These are phyloP conservation scores for Stygiomarasmius scandens DNA, from an alignment of 1,284 basidiomycete species.

Conservation along the genomic window DNA sequence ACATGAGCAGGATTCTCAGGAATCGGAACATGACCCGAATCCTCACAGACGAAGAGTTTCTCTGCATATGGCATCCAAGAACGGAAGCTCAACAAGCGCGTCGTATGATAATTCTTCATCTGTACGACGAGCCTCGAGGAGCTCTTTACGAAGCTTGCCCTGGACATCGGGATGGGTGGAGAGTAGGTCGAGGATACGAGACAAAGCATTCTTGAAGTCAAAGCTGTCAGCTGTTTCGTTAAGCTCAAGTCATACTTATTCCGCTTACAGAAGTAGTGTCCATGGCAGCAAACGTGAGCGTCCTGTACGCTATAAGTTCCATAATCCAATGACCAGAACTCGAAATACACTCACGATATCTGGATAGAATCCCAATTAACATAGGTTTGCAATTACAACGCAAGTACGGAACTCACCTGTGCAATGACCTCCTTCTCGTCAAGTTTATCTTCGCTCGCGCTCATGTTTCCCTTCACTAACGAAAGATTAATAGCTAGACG, in stretches of 20 bases:
- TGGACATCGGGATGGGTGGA: constrained; percentile 20
- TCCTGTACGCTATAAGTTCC: background rate
- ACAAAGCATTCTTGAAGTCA: constrained; percentile 17
- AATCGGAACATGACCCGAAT: no score
- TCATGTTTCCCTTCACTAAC: background rate
- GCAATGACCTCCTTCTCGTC: constrained; percentile 3
- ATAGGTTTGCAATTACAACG: no score
- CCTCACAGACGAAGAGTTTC: constrained; percentile 46
- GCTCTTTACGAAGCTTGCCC: constrained; percentile 13
- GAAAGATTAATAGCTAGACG: background rate
- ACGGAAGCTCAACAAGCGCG: constrained; percentile 37
- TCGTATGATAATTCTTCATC: constrained; percentile 33
- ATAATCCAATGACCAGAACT: background rate
- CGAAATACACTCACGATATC: background rate
- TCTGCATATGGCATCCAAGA: constrained; percentile 44
- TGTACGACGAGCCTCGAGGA: constrained; percentile 17
- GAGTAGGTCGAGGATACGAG: constrained; percentile 22
- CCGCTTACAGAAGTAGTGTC: background rate
- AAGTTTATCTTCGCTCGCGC: background rate
- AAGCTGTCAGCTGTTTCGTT: background rate
- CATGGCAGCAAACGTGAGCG: background rate
- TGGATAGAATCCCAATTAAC: background rate
- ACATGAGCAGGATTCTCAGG: no score
- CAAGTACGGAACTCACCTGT: background rate
- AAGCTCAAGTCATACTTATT: background rate